A percentile compares a stretch with the other conserved stretches of the same genome.
phyloP scores from a whole-genome alignment of 2,329 filamentous ascomycete genomes.

The Davidsoniella eucalypti region DNA sequence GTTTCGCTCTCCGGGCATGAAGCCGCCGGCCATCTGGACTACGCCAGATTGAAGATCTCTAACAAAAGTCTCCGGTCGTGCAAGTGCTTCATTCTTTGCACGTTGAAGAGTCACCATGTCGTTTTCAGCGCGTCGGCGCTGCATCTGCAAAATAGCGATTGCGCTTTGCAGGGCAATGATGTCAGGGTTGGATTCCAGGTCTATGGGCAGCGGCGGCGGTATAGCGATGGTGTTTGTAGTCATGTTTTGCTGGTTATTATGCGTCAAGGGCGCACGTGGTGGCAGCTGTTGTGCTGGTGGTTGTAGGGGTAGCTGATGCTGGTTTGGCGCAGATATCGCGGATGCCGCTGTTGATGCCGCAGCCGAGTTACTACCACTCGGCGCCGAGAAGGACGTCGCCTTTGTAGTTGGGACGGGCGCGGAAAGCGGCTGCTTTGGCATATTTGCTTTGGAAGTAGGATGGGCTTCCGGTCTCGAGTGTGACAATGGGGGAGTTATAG shows the following conservation, averaged over 20 bases:
- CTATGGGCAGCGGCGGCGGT: conserved; percentile 35
- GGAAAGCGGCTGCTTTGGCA: neutral
- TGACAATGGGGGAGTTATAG: conserved; percentile 34
- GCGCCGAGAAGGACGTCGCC: neutral
- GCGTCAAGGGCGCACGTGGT: conserved; percentile 26
- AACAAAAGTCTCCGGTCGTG: conserved; percentile 55
- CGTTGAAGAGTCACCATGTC: conserved; percentile 57
- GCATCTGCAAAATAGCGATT: conserved; percentile 73
- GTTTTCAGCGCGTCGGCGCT: conserved; percentile 58
- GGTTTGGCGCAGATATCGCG: conserved; percentile 9
- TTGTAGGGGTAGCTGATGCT: conserved; percentile 11
- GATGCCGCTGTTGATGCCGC: conserved; percentile 8
- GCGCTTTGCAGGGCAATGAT: conserved; percentile 73
- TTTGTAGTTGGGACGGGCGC: neutral
- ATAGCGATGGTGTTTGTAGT: conserved; percentile 23
- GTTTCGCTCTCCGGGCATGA: conserved; percentile 14
- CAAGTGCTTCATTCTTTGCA: conserved; percentile 54
- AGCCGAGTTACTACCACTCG: conserved; percentile 10
- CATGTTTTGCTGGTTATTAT: conserved; percentile 26
- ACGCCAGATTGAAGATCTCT: conserved; percentile 49
- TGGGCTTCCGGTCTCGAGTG: conserved; percentile 19
- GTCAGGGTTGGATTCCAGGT: conserved; percentile 58
- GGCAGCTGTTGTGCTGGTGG: conserved; percentile 16
- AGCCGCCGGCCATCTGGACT: conserved; percentile 27
- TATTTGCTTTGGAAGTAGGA: neutral